Base-by-base conservation (phyloP, 208 protist species). In the Trypanosoma mega region DNA sequence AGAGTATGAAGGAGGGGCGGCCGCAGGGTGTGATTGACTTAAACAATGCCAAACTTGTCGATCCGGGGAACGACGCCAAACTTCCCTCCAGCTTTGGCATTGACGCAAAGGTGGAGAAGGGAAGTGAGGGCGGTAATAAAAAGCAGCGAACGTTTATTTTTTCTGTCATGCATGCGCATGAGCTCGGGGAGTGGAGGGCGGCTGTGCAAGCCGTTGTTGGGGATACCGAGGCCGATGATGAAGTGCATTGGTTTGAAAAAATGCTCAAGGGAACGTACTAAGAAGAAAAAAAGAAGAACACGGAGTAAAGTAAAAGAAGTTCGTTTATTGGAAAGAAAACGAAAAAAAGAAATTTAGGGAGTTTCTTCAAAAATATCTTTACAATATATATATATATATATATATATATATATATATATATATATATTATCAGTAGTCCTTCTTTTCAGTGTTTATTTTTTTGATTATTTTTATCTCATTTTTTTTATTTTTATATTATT, bases 91-190 rank as follows among this genome's bases (percentile, higher is more conserved):
- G 23, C 34, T 70, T 70, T 47, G 64, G 64, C 3, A 55, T 70
- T 41, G 34, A 43, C 21, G 62, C 59, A 9, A 7, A 41, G 16
- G n/a, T 27, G 36, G 50, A 59, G 0, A 26, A 41, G 18, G 33
- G 21, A 24, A 11, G 14, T 20, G 50, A 41, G 20, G 51, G 31
- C n/a, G 51, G 36, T 24, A 45, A 49, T 18, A 57, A 44, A 18
- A 70, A 70, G 18, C n/a, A 56, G 16, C 53, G 64, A 5, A 63
- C 64, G 1, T 70, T 57, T 49, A 70, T 63, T 29, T 70, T 70
- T 41, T 8, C 64, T 20, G 52, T 62, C 21, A 26, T 52, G 33
- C 55, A 60, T 26, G 48, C 30, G 3, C 47, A 70, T 18, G 64
- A 70, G 21, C 47, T 62, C 44, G 64, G 52, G 9, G 55, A 54